These are phyloP conservation scores for Boletus insuetus DNA, from an alignment of 768 basidiomycete genomes.

Conservation along the genomic window DNA sequence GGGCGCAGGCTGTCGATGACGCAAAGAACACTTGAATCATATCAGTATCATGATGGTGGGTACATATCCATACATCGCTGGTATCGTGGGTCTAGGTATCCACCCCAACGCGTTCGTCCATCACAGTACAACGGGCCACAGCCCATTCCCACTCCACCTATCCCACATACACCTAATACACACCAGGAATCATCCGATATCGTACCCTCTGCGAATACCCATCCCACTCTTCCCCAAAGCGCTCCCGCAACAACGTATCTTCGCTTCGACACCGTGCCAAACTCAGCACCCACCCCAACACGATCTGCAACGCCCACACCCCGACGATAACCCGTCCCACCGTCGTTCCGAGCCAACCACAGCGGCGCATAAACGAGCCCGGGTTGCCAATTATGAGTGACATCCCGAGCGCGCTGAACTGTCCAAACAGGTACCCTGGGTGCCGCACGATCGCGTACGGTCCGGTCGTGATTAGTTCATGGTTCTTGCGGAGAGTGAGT, in stretches of 20 bases:
- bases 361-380: slow-evolving; percentile 26
- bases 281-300: slow-evolving; percentile 27
- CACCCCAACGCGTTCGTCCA: too few species aligned
- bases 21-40: too few species aligned
- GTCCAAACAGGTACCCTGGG: slow-evolving; percentile 31
- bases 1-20: too few species aligned
- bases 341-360: slow-evolving; percentile 28
- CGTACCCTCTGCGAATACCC: slow-evolving; percentile 19
- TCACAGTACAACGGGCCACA: too few species aligned
- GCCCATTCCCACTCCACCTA: too few species aligned
- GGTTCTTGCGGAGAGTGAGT: slow-evolving; percentile 29
- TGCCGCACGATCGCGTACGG: slow-evolving; percentile 38
- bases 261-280: slow-evolving; percentile 27
- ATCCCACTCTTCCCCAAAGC: slow-evolving; percentile 26
- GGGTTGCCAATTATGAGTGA: slow-evolving; percentile 31
- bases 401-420: slow-evolving; percentile 27
- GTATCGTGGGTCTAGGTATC: too few species aligned
- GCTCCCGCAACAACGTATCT: slow-evolving; percentile 21
- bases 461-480: slow-evolving; percentile 32
- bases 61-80: too few species aligned
- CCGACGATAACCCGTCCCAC: slow-evolving; percentile 18
- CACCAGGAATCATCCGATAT: slow-evolving; percentile 28
- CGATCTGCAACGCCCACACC: slow-evolving; percentile 29
- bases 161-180: slow-evolving; percentile 5
- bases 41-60: too few species aligned